phyloP scores from a whole-genome alignment of 176 grass and related monocot genomes.

The Eleusine indica region DNA sequence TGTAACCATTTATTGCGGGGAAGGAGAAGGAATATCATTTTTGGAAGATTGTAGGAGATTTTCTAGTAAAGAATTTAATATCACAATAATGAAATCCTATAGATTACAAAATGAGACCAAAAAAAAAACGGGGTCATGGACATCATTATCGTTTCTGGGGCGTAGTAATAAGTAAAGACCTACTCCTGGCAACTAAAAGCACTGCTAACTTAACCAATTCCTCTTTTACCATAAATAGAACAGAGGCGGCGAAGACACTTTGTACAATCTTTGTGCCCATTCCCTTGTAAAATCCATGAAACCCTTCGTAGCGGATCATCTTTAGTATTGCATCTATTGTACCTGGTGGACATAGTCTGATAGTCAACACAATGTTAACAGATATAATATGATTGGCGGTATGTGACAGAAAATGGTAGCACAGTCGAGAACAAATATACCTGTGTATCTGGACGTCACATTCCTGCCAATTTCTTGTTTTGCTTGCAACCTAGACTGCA shows the following conservation, averaged over 20 bases:
- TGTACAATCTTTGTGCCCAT: slow-evolving; percentile 99
- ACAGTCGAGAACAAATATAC: slow-evolving; percentile 40
- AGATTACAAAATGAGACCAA: background rate
- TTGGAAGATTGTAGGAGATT: background rate
- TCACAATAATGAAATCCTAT: background rate
- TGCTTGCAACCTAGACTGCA: slow-evolving; percentile 99
- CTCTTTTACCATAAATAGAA: slow-evolving; percentile 98
- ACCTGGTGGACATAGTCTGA: slow-evolving; percentile 47
- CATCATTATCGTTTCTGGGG: slow-evolving; percentile 40
- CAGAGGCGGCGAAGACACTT: slow-evolving; percentile 93
- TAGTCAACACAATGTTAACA: background rate
- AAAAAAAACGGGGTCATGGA: background rate
- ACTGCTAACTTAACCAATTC: slow-evolving; percentile 82
- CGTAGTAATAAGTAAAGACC: slow-evolving; percentile 50
- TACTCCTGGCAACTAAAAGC: slow-evolving; percentile 70
- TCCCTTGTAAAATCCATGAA: slow-evolving; percentile 86
- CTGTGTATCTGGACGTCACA: slow-evolving; percentile 85
- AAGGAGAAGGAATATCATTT: background rate
- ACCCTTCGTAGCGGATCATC: slow-evolving; percentile 92
- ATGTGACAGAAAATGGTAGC: slow-evolving; percentile 17
- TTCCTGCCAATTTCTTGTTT: slow-evolving; percentile 98
- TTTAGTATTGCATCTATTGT: slow-evolving; percentile 93
- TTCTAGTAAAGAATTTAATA: slow-evolving; percentile 20
- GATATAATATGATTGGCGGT: background rate
- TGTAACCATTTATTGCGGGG: background rate